Conservation (phyloP, 164 flowering plant species). For the Paratinospora sagittata region DNA sequence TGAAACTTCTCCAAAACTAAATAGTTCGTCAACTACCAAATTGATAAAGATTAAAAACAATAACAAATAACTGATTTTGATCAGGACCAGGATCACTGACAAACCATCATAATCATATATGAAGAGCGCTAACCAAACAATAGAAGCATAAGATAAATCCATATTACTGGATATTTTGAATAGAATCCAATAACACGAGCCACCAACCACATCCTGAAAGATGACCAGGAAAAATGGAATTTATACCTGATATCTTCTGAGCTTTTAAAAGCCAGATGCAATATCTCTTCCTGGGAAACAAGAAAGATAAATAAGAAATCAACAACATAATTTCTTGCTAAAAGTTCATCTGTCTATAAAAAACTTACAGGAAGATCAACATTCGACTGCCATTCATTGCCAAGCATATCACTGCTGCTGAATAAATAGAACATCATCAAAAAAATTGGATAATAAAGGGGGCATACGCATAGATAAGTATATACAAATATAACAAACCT, state of each 20-base stretch:
- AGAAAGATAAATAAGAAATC: conserved; percentile 9
- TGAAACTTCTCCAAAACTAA: not conserved
- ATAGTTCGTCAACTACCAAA: not conserved
- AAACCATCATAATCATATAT: not conserved
- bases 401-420: conserved; percentile 68
- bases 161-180: not conserved
- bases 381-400: conserved; percentile 56
- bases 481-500: conserved; percentile 39
- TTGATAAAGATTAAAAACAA: not conserved
- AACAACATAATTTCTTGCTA: not conserved
- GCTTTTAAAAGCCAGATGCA: conserved; percentile 28
- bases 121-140: not conserved
- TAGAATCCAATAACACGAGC: not conserved
- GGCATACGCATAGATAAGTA: not conserved
- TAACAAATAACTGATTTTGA: not conserved
- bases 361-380: conserved; percentile 50
- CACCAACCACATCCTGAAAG: conserved; percentile 7
- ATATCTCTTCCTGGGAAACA: conserved; percentile 40
- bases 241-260: conserved; percentile 49
- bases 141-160: too few species aligned
- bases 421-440: conserved; percentile 5
- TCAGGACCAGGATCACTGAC: not conserved
- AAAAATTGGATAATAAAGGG: not conserved
- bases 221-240: conserved; percentile 3
- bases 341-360: not conserved